A percentile compares a stretch with the other conserved stretches of the same genome.
Conservation (phyloP, 2,329 filamentous ascomycete species). For the Conoideocrella luteorostrata region DNA sequence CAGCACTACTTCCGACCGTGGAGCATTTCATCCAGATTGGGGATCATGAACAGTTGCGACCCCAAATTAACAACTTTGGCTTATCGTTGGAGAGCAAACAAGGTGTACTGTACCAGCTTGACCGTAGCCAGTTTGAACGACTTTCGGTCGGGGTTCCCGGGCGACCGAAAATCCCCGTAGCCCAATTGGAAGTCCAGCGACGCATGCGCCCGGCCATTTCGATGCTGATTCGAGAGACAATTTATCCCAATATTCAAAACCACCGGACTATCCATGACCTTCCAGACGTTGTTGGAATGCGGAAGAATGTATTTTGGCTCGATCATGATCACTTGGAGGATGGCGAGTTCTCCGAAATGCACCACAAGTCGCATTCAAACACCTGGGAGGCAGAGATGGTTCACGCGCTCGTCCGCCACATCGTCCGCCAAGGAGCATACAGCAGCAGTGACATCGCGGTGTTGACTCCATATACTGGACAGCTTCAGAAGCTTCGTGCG, state of each 20-base stretch:
- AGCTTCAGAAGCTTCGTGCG: conserved; percentile 44
- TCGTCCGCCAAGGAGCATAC: conserved; percentile 60
- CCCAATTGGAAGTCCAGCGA: conserved; percentile 49
- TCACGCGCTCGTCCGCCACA: conserved; percentile 54
- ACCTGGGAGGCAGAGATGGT: conserved; percentile 59
- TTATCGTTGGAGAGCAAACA: conserved; percentile 46
- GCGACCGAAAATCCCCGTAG: conserved; percentile 20
- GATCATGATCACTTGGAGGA: conserved; percentile 48
- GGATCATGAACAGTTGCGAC: conserved; percentile 56
- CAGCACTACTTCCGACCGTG: conserved; percentile 50
- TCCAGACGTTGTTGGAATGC: conserved; percentile 48
- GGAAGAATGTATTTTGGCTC: conserved; percentile 52
- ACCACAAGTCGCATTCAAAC: conserved; percentile 46
- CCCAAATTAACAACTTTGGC: conserved; percentile 48
- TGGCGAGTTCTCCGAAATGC: conserved; percentile 20
- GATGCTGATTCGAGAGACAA: conserved; percentile 45
- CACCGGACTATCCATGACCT: conserved; percentile 28
- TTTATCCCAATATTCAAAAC: conserved; percentile 54
- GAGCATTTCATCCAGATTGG: conserved; percentile 60
- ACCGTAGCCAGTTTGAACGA: conserved; percentile 57
- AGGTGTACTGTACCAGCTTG: conserved; percentile 46
- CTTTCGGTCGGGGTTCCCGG: conserved; percentile 31
- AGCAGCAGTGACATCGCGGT: conserved; percentile 58
- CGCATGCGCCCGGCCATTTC: conserved; percentile 62
- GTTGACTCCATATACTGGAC: conserved; percentile 58